phyloP scores from a whole-genome alignment of 768 basidiomycete genomes.

The Podaxis carcinomalis region DNA sequence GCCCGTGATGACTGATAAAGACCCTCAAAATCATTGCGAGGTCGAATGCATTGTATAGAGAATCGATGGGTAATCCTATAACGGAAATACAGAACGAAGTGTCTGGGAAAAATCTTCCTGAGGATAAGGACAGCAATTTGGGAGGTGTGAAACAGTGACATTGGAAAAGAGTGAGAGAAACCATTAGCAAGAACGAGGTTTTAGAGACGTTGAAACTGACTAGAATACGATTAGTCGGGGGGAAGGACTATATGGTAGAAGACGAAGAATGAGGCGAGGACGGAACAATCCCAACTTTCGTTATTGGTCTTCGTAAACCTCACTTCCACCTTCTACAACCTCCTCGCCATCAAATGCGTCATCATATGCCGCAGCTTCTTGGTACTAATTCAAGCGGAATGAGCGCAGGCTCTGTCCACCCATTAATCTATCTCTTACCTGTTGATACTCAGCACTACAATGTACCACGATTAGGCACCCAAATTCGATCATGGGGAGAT shows the following conservation, averaged over 20 bases:
- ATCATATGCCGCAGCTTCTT: slow-evolving; percentile 26
- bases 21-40: neutral
- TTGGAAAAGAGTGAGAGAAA: neutral
- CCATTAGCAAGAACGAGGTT: neutral
- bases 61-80: neutral
- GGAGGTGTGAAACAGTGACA: neutral
- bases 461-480: neutral
- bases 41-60: neutral
- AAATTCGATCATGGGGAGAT: neutral
- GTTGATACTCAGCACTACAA: slow-evolving; percentile 82
- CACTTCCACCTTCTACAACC: slow-evolving; percentile 18
- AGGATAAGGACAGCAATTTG: neutral
- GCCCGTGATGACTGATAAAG: neutral
- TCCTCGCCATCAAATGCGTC: slow-evolving; percentile 18
- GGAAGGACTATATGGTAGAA: neutral
- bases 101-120: neutral
- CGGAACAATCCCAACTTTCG: neutral
- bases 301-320: slow-evolving; percentile 14
- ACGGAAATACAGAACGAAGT: neutral
- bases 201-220: neutral
- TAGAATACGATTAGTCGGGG: neutral
- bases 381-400: slow-evolving; percentile 21
- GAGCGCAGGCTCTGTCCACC: neutral
- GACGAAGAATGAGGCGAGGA: neutral
- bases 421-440: slow-evolving; percentile 34